Evolutionary conservation across 345 rosid genomes (phyloP), one percentile per base, ranked within the genome.

Genomic region (Sonneratia alba): DNA sequence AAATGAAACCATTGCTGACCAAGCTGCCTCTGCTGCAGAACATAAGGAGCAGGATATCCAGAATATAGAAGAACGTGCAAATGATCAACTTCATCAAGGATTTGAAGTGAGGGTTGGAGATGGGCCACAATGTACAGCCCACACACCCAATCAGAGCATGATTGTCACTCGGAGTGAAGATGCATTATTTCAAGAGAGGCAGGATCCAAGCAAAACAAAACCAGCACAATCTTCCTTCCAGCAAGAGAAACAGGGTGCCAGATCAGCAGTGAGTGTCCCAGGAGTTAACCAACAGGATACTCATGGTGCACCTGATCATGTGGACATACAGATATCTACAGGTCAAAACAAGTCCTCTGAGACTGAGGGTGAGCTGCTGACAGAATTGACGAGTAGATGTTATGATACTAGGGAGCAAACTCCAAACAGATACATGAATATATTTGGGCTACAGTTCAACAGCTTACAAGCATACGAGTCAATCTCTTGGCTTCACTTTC

Each of bases 41-140:
- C 62, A 74, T 47, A 77, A 68, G 72, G 57, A 67, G 56, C 73
- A 79, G 57, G 67, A 73, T 48, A 56, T 45, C 68, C 36, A 57
- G n/a, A 42, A 38, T 14, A 56, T n/a, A 61, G 75, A 71, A 42
- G 69, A 69, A 34, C 83, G 72, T 68, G 66, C 82, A 65, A 74
- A 71, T 1, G 55, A 71, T 71, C 67, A 71, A 56, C 57, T 72
- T 3, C 66, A 72, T 42, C 77, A 66, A 64, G 80, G 77, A 75
- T 72, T 49, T 68, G 89, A 82, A 68, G 77, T 88, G 74, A 73
- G n/a, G 40, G 72, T 64, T 37, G 77, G 66, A 75, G 83, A 72
- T 37, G 77, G 72, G 40, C 76, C 77, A 66, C 42, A 64, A 71
- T 77, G 85, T 67, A 32, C 27, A 57, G 63, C 63, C 63, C 63